These are phyloP conservation scores for Chamaecrista fasciculata DNA, from an alignment of 306 rosid genomes.

Conservation along the genomic window DNA sequence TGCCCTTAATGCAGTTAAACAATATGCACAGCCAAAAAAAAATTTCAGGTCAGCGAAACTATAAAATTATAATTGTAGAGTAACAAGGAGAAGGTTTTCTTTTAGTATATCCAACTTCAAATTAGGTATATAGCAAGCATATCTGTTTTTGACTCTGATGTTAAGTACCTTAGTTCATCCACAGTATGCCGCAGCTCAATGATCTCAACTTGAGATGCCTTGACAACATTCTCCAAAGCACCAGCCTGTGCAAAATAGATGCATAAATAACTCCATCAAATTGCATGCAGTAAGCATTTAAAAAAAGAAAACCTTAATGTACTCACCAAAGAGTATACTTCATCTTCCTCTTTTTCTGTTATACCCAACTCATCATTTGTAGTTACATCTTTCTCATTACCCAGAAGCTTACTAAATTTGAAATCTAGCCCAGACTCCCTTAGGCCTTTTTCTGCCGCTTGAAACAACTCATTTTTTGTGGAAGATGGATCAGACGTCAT, in stretches of 20 bases:
- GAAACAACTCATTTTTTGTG: conserved; percentile 60
- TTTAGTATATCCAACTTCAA: conserved; percentile 11
- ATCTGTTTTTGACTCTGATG: conserved; percentile 26
- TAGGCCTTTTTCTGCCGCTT: conserved; percentile 88
- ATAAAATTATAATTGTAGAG: conserved; percentile 22
- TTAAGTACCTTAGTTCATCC: conserved; percentile 69
- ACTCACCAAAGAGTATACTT: conserved; percentile 76
- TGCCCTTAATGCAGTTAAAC: conserved; percentile 79
- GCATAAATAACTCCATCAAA: conserved; percentile 29
- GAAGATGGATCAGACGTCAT: conserved; percentile 53
- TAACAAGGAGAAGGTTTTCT: neutral
- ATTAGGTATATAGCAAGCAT: conserved; percentile 10
- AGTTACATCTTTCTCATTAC: conserved; percentile 41
- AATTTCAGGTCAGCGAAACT: conserved; percentile 47
- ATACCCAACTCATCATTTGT: conserved; percentile 40
- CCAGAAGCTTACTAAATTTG: conserved; percentile 77
- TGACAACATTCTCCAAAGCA: conserved; percentile 90
- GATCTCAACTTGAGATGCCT: conserved; percentile 93
- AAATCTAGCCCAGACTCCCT: conserved; percentile 85
- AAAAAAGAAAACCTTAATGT: neutral
- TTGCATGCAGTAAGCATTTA: neutral
- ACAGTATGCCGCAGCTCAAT: conserved; percentile 76
- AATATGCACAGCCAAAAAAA: conserved; percentile 33
- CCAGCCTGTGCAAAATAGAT: conserved; percentile 62
- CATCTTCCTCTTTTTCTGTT: conserved; percentile 61